phyloP scores from a whole-genome alignment of 169 alveolate species.

The Besnoitia besnoiti region DNA sequence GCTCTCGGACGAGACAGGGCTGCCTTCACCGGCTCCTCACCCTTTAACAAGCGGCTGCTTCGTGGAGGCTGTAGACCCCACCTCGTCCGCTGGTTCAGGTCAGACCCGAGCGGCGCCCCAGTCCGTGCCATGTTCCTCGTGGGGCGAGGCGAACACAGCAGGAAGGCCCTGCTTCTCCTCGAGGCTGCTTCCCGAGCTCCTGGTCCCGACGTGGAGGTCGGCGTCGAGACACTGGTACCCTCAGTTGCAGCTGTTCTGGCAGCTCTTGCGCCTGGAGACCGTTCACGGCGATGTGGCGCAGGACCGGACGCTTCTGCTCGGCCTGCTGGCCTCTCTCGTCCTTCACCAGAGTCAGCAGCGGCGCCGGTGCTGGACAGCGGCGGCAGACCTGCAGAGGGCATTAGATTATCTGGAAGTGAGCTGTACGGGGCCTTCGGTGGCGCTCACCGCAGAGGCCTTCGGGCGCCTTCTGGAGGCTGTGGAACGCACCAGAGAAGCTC shows the following conservation, averaged over 20 bases:
- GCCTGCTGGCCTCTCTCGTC: slow-evolving; percentile 56
- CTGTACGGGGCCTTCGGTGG: slow-evolving; percentile 23
- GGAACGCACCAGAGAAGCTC: slow-evolving; percentile 39
- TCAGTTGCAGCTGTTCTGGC: slow-evolving; percentile 57
- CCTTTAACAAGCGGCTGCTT: slow-evolving; percentile 59
- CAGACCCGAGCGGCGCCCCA: background rate
- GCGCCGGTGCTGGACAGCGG: slow-evolving; percentile 65
- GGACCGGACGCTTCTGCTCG: slow-evolving; percentile 45
- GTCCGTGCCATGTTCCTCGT: background rate
- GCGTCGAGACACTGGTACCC: slow-evolving; percentile 67
- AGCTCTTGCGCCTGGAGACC: slow-evolving; percentile 38
- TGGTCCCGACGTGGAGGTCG: slow-evolving; percentile 53
- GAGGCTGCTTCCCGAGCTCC: slow-evolving; percentile 33
- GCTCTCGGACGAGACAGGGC: slow-evolving; percentile 58
- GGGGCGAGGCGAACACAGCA: background rate
- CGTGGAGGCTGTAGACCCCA: slow-evolving; percentile 53
- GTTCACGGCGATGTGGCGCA: slow-evolving; percentile 54
- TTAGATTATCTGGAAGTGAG: slow-evolving; percentile 35
- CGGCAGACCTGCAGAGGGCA: slow-evolving; percentile 40
- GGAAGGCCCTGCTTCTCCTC: background rate
- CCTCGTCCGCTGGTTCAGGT: background rate
- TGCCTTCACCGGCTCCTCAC: slow-evolving; percentile 56
- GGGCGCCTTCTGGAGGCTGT: slow-evolving; percentile 30
- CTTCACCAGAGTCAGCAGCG: slow-evolving; percentile 66
- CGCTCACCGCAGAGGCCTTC: slow-evolving; percentile 45